Evolutionary conservation across 306 rosid genomes (phyloP), one percentile per base, ranked within the genome.

Genomic region (Begonia peltatifolia): DNA sequence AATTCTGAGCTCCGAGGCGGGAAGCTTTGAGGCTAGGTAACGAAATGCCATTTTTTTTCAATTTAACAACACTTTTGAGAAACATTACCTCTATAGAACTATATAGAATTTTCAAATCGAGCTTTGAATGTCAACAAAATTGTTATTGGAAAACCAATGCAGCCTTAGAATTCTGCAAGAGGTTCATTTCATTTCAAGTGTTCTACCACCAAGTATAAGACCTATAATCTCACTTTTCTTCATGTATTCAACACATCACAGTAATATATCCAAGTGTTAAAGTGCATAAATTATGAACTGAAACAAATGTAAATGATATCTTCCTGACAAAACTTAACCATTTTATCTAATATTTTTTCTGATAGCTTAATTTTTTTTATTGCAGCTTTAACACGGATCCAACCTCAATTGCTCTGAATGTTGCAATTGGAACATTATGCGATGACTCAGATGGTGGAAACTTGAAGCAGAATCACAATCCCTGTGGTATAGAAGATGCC

Each of bases 21-120:
- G 52, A 75, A 81, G 74, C 76, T 92, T 86, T n/a, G 99, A 79
- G 63, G 88, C 99, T 47, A 86, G 96, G 99, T 92, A 82, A 17
- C 69, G 30, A 47, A 14, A 43, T 47, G 22, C 12, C 10, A 44
- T 16, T 15, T 59, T 17, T 17, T 42, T 38, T 41, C 57, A 12
- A 44, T n/a, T 47, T 58, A 22, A 16, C 43, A 13, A 13, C 17
- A 11, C 52, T 36, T 48, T 48, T 12, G 36, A 12, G 48, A n/a
- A 10, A 44, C n/a, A 44, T 44, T 8, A 44, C 14, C 38, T 5
- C 38, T 30, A 30, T 30, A 30, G 38, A 30, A 30, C 38, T 30
- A 7, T 30, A 5, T 30, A 30, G 38, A 30, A 30, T 30, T 30
- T 30, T 30, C 38, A 1, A 30, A 30, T 30, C 8, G 9, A 30